Base-by-base conservation (phyloP, 352 stramenopile species). In the Phytophthora idaei region DNA sequence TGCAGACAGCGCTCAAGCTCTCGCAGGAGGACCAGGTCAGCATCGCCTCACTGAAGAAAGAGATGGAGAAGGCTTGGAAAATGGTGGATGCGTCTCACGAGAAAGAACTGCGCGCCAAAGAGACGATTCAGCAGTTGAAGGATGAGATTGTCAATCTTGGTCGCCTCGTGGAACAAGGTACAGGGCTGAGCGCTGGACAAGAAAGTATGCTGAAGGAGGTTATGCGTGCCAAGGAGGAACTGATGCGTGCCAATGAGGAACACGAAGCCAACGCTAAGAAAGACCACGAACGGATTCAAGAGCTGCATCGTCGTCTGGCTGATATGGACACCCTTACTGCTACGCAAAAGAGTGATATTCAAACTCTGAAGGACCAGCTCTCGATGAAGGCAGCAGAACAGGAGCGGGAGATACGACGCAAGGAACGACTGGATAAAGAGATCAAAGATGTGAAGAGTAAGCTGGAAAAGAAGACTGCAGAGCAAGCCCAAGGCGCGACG, bases 21-120 rank as follows among this genome's bases (percentile, higher is more conserved):
- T 93, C 92, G 45, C 92, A 98, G 78, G 93, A 98, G 72, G 92
- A 98, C 67, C 88, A 98, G 52, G 86, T 83, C 36, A 98, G 92
- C 57, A 98, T 98, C 69, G 77, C 80, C 27, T 92, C 85, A 51
- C 83, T 99, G 47, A 96, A 98, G 71, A 98, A 98, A 60, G 95
- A 99, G 78, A 98, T 99, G 74, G 94, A 98, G 55, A 98, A 96
- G 68, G 86, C 92, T n/a, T 97, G 87, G 88, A 94, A 98, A 72
- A 97, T 97, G 90, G 75, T 98, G 64, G 93, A 99, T 65, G 86
- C 92, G n/a, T 96, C 94, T 1, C 94, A 98, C 71, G 86, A 97
- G 63, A 98, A 98, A 73, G 92, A 98, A 74, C 79, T 94, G n/a
- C 84, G 85, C 10, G 92, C 93, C 5, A 98, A 98, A 71, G 93